Evolutionary conservation across 2,329 filamentous ascomycete species (phyloP), one percentile per base, ranked within the genome.

Genomic region (Claviceps fusiformis): DNA sequence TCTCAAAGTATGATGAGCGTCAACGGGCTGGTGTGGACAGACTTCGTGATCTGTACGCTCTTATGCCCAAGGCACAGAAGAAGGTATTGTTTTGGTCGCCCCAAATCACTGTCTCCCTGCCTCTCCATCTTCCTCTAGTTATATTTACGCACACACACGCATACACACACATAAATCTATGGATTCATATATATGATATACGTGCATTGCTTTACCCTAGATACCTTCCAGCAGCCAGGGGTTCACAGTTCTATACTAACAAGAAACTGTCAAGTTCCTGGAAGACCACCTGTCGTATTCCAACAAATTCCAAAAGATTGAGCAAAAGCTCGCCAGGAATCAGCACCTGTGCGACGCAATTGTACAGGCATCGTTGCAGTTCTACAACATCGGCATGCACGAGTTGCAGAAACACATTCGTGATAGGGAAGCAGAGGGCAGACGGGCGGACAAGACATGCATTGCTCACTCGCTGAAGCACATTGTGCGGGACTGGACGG

Each of bases 261-360:
- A 19, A 37, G 3, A 31, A 11, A 33, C 33, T 47, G 45, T 9
- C 17, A 44, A 76, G 73, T 29, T 78, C 2, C 73, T 85, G 2
- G 79, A 83, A 58, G 74, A 77, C n/a, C 67, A 74, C 1, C 64
- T 83, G 45, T 71, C 78, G 50, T 85, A 82, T 60, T 75, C 76
- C 2, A 75, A 79, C 56, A 81, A 78, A 58, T 72, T 81, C 19
- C 64, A 69, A 15, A 65, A 66, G 1, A 65, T 74, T 10, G 72
- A 77, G 11, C 56, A 68, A 27, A 66, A 76, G 6, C 66, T 80
- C 15, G 63, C 63, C 2, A 58, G 63, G 5, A 81, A 81, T 59
- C 71, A 74, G 10, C 56, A 64, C 0, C 57, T 81, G 2, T 78
- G 75, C 39, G 63, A 73, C 37, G 65, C 63, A 10, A 77, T 81